A percentile compares a stretch with the other conserved stretches of the same genome.
phyloP scores from a whole-genome alignment of 2,329 filamentous ascomycete species.

The Chrysoporthe austroafricana region DNA sequence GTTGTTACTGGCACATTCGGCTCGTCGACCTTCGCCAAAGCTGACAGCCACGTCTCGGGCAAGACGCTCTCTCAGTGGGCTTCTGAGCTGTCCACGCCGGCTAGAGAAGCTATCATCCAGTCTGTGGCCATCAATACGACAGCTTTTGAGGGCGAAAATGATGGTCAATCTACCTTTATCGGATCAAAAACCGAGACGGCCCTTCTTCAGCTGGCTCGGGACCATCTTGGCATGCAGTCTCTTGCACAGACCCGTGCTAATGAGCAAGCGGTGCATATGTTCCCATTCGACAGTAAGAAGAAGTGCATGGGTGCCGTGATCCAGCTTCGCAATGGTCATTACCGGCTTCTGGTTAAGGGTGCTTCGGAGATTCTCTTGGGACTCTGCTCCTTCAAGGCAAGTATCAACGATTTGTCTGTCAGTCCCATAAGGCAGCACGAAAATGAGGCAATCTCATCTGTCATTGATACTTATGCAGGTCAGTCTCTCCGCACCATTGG shows the following conservation, averaged over 20 bases:
- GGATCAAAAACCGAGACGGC: constrained; percentile 63
- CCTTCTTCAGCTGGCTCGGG: constrained; percentile 53
- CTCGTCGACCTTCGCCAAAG: constrained; percentile 18
- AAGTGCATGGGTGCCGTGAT: constrained; percentile 62
- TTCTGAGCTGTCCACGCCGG: constrained; percentile 33
- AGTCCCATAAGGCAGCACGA: constrained; percentile 1
- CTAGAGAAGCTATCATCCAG: constrained; percentile 44
- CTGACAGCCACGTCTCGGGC: constrained; percentile 3
- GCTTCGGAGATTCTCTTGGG: constrained; percentile 59
- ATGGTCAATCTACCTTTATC: constrained; percentile 50
- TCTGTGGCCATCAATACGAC: constrained; percentile 61
- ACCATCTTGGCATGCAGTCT: constrained; percentile 53
- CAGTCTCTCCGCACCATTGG: constrained; percentile 57
- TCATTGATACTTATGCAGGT: constrained; percentile 63
- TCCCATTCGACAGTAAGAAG: constrained; percentile 58
- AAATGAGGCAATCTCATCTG: constrained; percentile 49
- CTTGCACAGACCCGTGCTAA: constrained; percentile 51
- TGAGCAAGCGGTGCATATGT: constrained; percentile 51
- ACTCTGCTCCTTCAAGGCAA: constrained; percentile 50
- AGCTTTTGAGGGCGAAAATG: constrained; percentile 57
- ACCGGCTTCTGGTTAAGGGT: constrained; percentile 58
- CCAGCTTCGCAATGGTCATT: constrained; percentile 46
- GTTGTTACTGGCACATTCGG: constrained; percentile 75
- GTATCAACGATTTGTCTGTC: constrained; percentile 52
- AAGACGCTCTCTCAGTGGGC: constrained; percentile 38